A percentile compares a stretch with the other conserved stretches of the same genome.
Conservation (phyloP, 345 rosid genomes). For the Lepidium sativum region DNA sequence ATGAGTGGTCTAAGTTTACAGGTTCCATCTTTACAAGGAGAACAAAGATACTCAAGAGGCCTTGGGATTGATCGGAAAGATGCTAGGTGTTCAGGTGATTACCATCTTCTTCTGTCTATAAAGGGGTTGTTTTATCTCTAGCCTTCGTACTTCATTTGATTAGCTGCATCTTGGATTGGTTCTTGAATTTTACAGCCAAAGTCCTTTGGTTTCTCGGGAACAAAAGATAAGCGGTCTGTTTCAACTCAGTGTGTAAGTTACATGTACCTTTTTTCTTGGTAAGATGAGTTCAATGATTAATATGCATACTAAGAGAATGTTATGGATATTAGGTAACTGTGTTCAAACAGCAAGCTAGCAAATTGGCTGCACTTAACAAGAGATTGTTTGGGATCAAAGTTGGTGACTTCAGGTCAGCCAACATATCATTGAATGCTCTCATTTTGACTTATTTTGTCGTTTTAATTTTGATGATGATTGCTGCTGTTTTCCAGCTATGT, state of each 20-base stretch:
- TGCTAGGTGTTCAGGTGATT: slow-evolving; percentile 88
- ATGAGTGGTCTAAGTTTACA: slow-evolving; percentile 23
- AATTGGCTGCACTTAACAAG: slow-evolving; percentile 82
- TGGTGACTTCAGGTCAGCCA: slow-evolving; percentile 84
- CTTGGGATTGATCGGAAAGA: slow-evolving; percentile 83
- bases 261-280: neutral
- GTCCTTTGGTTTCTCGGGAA: slow-evolving; percentile 92
- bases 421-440: neutral
- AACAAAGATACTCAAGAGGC: slow-evolving; percentile 99
- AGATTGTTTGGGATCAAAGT: slow-evolving; percentile 88
- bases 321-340: slow-evolving; percentile 68
- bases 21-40: slow-evolving; percentile 98
- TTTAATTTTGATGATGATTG: slow-evolving; percentile 3
- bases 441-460: slow-evolving; percentile 1
- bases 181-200: slow-evolving; percentile 45
- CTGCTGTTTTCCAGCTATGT: slow-evolving; percentile 50
- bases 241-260: slow-evolving; percentile 82
- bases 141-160: neutral
- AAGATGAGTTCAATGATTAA: slow-evolving; percentile 7
- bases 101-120: slow-evolving; percentile 6
- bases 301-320: neutral
- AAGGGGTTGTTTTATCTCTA: neutral
- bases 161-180: slow-evolving; percentile 17
- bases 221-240: slow-evolving; percentile 90
- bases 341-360: slow-evolving; percentile 80